phyloP scores from a whole-genome alignment of 306 rosid species.

The Cicer arietinum region DNA sequence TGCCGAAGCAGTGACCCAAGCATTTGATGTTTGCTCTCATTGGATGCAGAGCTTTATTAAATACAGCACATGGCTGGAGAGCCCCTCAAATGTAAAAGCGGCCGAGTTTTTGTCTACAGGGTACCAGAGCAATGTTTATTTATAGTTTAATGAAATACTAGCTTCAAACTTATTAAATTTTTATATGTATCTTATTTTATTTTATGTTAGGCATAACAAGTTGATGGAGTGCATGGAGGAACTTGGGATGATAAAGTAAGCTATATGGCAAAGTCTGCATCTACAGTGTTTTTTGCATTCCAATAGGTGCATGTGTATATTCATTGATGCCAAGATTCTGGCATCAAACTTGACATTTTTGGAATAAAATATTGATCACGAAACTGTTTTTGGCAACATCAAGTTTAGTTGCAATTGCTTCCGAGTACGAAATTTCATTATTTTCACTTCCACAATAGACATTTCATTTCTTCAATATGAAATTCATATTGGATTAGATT shows the following conservation, averaged over 20 bases:
- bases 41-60: constrained; percentile 97
- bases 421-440: too few relatives aligned
- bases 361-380: constrained; percentile 24
- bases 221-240: constrained; percentile 81
- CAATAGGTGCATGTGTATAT: constrained; percentile 24
- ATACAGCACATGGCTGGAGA: constrained; percentile 89
- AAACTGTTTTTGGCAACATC: constrained; percentile 17
- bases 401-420: constrained; percentile 22
- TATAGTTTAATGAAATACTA: constrained; percentile 43
- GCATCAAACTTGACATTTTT: not conserved
- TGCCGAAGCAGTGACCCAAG: constrained; percentile 76
- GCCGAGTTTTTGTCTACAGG: constrained; percentile 89
- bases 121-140: constrained; percentile 53
- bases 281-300: constrained; percentile 30
- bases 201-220: constrained; percentile 74
- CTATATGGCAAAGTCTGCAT: constrained; percentile 29
- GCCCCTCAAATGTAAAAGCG: constrained; percentile 92
- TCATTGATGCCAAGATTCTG: constrained; percentile 1
- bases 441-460: too few relatives aligned
- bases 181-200: constrained; percentile 41
- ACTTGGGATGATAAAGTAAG: constrained; percentile 76
- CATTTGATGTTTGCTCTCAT: constrained; percentile 82
- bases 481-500: not conserved
- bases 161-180: constrained; percentile 33
- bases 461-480: constrained; percentile 23